phyloP scores from a whole-genome alignment of 257 asterid genomes.

The Lycium barbarum region DNA sequence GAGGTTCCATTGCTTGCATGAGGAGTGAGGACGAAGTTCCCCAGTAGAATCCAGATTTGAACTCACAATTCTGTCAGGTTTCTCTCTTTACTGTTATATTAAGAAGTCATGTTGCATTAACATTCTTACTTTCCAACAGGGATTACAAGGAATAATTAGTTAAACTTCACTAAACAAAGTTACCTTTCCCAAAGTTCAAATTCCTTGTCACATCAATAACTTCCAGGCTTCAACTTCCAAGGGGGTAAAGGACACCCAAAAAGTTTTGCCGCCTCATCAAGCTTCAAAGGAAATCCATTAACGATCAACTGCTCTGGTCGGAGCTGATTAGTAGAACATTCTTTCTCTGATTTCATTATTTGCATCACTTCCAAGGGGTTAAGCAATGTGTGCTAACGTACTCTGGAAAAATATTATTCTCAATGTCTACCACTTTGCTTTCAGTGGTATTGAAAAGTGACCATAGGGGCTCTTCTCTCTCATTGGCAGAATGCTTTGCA shows the following conservation, averaged over 20 bases:
- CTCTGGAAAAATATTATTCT: too few relatives aligned
- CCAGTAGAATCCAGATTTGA: too few relatives aligned
- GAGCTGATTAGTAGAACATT: slow-evolving; percentile 86
- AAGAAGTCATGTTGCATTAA: slow-evolving; percentile 28
- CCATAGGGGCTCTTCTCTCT: too few relatives aligned
- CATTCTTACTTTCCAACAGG: slow-evolving; percentile 29
- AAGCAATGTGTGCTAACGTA: slow-evolving; percentile 69
- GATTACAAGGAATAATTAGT: not conserved
- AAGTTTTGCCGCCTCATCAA: slow-evolving; percentile 83
- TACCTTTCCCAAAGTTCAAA: slow-evolving; percentile 74
- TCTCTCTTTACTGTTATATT: too few relatives aligned
- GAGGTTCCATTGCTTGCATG: too few relatives aligned
- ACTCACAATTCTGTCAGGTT: too few relatives aligned
- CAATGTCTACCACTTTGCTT: too few relatives aligned
- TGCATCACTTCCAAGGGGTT: slow-evolving; percentile 91
- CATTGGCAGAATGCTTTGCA: slow-evolving; percentile 29
- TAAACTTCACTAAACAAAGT: slow-evolving; percentile 25
- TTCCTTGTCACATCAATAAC: slow-evolving; percentile 92
- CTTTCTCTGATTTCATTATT: slow-evolving; percentile 83
- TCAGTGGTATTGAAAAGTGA: too few relatives aligned
- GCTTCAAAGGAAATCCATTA: slow-evolving; percentile 76
- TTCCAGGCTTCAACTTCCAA: slow-evolving; percentile 75
- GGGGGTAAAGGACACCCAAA: slow-evolving; percentile 81
- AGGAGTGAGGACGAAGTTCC: too few relatives aligned
- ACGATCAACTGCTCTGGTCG: slow-evolving; percentile 88